phyloP scores from a whole-genome alignment of 805 yeast species.

The Candida coleopterorum region DNA sequence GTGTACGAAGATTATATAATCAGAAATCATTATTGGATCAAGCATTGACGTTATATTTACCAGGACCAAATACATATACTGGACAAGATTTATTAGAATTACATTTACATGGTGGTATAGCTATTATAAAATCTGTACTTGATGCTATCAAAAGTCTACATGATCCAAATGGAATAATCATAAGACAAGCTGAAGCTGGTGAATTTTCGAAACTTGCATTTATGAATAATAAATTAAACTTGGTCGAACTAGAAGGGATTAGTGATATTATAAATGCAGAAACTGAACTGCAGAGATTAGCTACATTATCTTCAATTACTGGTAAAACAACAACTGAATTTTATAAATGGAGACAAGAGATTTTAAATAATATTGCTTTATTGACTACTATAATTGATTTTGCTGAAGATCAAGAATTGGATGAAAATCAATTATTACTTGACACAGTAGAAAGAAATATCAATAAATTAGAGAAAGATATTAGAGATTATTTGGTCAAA shows the following conservation, averaged over 20 bases:
- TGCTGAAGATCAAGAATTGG: constrained; percentile 88
- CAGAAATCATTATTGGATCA: constrained; percentile 56
- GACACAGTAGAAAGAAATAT: constrained; percentile 45
- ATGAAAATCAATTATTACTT: constrained; percentile 54
- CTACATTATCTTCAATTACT: constrained; percentile 67
- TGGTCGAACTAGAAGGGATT: constrained; percentile 89
- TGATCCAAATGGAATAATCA: constrained; percentile 33
- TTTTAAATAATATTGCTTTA: constrained; percentile 65
- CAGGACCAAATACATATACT: constrained; percentile 75
- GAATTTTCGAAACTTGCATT: constrained; percentile 89
- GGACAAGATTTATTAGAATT: constrained; percentile 89
- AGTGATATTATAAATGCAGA: constrained; percentile 88
- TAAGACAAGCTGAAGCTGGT: constrained; percentile 87
- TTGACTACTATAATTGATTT: constrained; percentile 89
- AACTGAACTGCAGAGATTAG: constrained; percentile 79
- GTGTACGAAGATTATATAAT: constrained; percentile 51
- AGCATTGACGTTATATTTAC: constrained; percentile 65
- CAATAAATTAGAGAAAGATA: constrained; percentile 36
- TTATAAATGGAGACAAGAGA: constrained; percentile 58
- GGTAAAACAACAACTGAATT: constrained; percentile 61
- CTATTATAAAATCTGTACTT: constrained; percentile 68
- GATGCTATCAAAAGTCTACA: constrained; percentile 55
- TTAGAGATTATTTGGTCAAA: constrained; percentile 40
- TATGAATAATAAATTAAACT: constrained; percentile 74
- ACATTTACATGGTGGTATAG: constrained; percentile 93